Conservation (phyloP, 202 grass and related monocot species). For the Saccharum hybrid region DNA sequence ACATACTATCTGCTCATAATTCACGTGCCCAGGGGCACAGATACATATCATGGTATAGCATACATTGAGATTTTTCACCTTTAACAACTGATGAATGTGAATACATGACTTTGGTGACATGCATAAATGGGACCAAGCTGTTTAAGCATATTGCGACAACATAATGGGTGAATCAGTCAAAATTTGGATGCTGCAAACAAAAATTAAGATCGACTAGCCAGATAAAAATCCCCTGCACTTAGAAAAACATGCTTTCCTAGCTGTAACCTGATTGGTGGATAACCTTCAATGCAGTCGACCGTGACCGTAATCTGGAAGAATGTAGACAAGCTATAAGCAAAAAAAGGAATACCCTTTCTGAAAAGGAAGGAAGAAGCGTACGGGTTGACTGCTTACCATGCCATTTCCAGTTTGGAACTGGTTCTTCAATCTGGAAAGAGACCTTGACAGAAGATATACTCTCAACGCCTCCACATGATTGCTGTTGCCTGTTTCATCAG, state of each 20-base stretch:
- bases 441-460: conserved; percentile 76
- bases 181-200: conserved; percentile 30
- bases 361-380: background rate
- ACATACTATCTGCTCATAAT: no score
- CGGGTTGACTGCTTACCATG: conserved; percentile 53
- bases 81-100: background rate
- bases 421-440: conserved; percentile 71
- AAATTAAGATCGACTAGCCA: conserved; percentile 49
- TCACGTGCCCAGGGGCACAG: background rate
- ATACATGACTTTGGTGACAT: conserved; percentile 10
- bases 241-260: conserved; percentile 84
- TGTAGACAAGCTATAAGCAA: conserved; percentile 14
- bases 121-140: conserved; percentile 3
- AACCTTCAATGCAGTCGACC: conserved; percentile 68
- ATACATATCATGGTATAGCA: background rate
- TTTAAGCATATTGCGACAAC: conserved; percentile 4
- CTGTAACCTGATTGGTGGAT: conserved; percentile 59
- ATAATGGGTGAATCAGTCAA: conserved; percentile 31
- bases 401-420: conserved; percentile 78
- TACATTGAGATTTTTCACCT: background rate
- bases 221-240: conserved; percentile 68
- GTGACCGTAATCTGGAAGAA: conserved; percentile 70
- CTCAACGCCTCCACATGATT: conserved; percentile 66
- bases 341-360: background rate
- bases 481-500: conserved; percentile 63